Base-by-base conservation (phyloP, 2,329 filamentous ascomycete species). In the Dryadomyces quercivorus region DNA sequence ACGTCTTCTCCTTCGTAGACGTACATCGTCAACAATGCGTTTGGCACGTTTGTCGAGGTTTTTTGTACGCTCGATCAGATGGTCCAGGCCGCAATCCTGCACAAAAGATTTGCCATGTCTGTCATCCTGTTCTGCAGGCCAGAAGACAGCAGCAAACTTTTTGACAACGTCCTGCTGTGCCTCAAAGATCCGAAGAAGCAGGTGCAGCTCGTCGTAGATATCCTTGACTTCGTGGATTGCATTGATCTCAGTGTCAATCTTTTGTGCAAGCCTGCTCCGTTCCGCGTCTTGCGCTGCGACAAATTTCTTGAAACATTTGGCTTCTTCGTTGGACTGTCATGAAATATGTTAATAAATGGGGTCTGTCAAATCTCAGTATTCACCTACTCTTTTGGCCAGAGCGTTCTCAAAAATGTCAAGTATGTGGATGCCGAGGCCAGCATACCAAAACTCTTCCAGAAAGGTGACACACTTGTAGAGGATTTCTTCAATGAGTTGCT, bases 391-490 rank as follows among this genome's bases (percentile, higher is more conserved):
- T 7, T 42, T 34, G 3, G 51, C 51, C 1, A 53, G 51, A 48
- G 18, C 47, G 1, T 7, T 26, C 44, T 48, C 45, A 43, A 42
- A 53, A 13, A 53, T 42, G 21, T 53, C 51, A 5, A 53, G 44
- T 5, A 53, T 3, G 45, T 53, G 51, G 13, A 31, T 48, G 2
- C 44, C 51, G 6, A 53, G 15, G 1, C 51, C 51, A 5, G 51
- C 51, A 21, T 42, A 12, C 34, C 31, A 18, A n/a, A 48, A 53
- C 20, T 47, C 34, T 20, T 53, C 51, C 9, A 16, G 18, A 10
- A 53, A 53, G 20, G 34, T 53, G 34, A n/a, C 51, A n/a, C 40
- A 46, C 26, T 53, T 15, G 10, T n/a, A 53, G 22, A 53, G 34
- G 6, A 53, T 53, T 8, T 53, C 38, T 13, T 48, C 51, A n/a